Evolutionary conservation across 192 early-diverging fungal genomes (phyloP).

Genomic region (Gamsiella multidivaricata): DNA sequence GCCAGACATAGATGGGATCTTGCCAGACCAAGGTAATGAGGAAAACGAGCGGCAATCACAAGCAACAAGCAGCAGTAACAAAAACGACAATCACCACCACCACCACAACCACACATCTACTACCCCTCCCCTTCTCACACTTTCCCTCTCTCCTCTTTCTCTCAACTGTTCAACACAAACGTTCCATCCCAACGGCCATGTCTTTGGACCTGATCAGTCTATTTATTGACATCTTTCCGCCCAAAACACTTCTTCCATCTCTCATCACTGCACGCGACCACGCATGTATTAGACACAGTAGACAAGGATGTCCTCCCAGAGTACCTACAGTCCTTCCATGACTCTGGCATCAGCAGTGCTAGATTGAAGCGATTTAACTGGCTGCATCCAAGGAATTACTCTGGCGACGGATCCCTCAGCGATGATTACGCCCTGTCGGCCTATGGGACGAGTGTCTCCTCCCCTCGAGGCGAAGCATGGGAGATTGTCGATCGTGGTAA

Average conservation of each 20-base stretch:
- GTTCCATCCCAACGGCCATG: constrained; percentile 13
- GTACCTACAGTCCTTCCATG: constrained; percentile 30
- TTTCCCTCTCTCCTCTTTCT: background rate
- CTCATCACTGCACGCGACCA: too few species aligned
- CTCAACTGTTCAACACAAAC: too few species aligned
- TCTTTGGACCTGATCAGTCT: background rate
- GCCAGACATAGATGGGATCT: background rate
- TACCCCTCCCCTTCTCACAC: background rate
- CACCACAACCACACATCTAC: background rate
- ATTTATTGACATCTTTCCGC: constrained; percentile 1
- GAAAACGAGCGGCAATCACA: too few species aligned
- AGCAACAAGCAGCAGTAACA: too few species aligned
- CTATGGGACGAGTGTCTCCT: constrained; percentile 43
- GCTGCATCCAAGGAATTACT: constrained; percentile 43
- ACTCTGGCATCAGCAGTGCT: constrained; percentile 30
- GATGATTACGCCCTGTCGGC: constrained; percentile 31
- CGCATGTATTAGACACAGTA: too few species aligned
- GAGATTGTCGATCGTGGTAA: constrained; percentile 35
- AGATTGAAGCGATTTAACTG: constrained; percentile 36
- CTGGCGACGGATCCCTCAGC: constrained; percentile 28
- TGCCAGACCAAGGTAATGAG: too few species aligned
- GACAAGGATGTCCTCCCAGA: constrained; percentile 10
- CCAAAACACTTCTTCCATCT: background rate
- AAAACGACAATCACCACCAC: too few species aligned
- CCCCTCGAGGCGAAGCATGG: constrained; percentile 50